Percentiles rank a stretch among this genome's conserved stretches.
Evolutionary conservation across 2,329 filamentous ascomycete species (phyloP).

Genomic region (Harringtonia aguacate): DNA sequence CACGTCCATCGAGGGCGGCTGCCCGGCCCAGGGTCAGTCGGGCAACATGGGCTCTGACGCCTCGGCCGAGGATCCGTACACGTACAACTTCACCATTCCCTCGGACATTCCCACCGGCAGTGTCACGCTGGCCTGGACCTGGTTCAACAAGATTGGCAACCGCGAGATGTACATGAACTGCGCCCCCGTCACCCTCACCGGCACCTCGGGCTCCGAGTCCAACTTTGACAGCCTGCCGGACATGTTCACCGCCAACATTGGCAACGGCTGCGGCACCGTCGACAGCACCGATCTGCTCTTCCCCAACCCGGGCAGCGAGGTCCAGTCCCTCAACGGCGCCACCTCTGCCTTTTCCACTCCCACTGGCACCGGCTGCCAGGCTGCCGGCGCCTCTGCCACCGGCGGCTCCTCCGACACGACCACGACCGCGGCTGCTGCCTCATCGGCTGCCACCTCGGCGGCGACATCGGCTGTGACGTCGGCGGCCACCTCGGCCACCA

Average conservation of each 20-base stretch:
- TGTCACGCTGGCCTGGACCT: slow-evolving; percentile 81
- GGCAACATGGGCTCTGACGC: slow-evolving; percentile 49
- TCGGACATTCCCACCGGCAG: slow-evolving; percentile 61
- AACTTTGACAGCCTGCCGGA: slow-evolving; percentile 55
- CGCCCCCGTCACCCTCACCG: slow-evolving; percentile 58
- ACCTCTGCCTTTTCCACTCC: slow-evolving; percentile 22
- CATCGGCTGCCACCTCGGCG: slow-evolving; percentile 7
- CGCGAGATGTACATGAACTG: slow-evolving; percentile 99
- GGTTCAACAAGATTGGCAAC: slow-evolving; percentile 89
- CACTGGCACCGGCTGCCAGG: slow-evolving; percentile 15
- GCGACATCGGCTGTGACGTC: not conserved
- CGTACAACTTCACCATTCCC: slow-evolving; percentile 64
- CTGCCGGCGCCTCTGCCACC: slow-evolving; percentile 10
- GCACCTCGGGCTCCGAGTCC: slow-evolving; percentile 31
- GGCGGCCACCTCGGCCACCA: not conserved
- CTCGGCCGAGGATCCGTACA: slow-evolving; percentile 32
- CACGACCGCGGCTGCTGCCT: slow-evolving; percentile 8
- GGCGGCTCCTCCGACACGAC: slow-evolving; percentile 8
- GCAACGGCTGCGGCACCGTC: slow-evolving; percentile 40
- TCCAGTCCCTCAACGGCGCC: slow-evolving; percentile 35
- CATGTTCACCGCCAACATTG: slow-evolving; percentile 67
- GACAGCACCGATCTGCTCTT: slow-evolving; percentile 51
- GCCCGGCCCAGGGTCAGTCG: slow-evolving; percentile 47
- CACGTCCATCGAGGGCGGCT: slow-evolving; percentile 77
- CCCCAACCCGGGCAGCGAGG: slow-evolving; percentile 52